A percentile compares a stretch with the other conserved stretches of the same genome.
These are phyloP conservation scores for Coprinellus micaceus DNA, from an alignment of 768 basidiomycete species.

Conservation along the genomic window DNA sequence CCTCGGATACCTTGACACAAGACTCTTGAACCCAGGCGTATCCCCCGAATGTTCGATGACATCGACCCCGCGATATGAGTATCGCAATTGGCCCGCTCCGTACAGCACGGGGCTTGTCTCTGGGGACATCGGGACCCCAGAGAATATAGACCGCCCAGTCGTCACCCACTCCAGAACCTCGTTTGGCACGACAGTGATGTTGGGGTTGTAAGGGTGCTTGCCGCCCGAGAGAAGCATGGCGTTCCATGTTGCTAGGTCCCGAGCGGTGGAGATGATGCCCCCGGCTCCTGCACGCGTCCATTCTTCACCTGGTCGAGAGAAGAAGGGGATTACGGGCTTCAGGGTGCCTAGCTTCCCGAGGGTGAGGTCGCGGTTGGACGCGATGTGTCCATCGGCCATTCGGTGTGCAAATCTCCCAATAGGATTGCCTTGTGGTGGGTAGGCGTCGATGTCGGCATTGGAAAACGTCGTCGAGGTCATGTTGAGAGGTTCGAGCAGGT, in stretches of 20 bases:
- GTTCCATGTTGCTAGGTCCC: slow-evolving; percentile 40
- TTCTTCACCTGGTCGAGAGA: slow-evolving; percentile 37
- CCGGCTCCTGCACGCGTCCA: slow-evolving; percentile 39
- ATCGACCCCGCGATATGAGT: slow-evolving; percentile 37
- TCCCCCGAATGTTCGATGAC: slow-evolving; percentile 42
- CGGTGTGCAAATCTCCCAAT: slow-evolving; percentile 20
- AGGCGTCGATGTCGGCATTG: slow-evolving; percentile 30
- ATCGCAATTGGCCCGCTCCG: slow-evolving; percentile 37
- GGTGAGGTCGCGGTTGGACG: slow-evolving; percentile 29
- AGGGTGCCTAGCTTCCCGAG: slow-evolving; percentile 28
- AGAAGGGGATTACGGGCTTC: slow-evolving; percentile 35
- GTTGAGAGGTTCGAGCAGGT: slow-evolving; percentile 35
- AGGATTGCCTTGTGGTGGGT: slow-evolving; percentile 1
- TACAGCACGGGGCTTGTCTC: too few relatives aligned
- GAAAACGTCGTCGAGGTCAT: slow-evolving; percentile 40
- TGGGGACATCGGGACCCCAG: too few relatives aligned
- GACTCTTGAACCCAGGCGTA: slow-evolving; percentile 33
- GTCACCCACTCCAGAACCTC: slow-evolving; percentile 35
- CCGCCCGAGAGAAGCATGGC: slow-evolving; percentile 40
- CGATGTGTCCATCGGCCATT: slow-evolving; percentile 33
- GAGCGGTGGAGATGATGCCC: slow-evolving; percentile 35
- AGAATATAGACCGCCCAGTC: too few relatives aligned
- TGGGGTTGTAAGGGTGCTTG: slow-evolving; percentile 35
- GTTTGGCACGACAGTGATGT: slow-evolving; percentile 32
- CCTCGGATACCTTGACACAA: slow-evolving; percentile 31